Base-by-base conservation (phyloP, 2,329 filamentous ascomycete genomes). In the Nakataea oryzae region DNA sequence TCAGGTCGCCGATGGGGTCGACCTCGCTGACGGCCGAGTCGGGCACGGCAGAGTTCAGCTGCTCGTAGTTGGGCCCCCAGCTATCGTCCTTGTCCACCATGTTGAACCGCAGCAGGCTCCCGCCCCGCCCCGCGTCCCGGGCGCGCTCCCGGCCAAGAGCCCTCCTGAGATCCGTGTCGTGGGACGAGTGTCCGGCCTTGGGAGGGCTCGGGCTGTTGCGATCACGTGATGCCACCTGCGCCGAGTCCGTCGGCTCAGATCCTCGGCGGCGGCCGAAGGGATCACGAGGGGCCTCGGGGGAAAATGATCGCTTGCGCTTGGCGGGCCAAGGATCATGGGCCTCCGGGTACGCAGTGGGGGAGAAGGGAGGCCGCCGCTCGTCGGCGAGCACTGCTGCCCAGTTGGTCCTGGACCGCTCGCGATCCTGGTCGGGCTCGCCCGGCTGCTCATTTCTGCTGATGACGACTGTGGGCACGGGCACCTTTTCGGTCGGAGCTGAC, bases 251-350 rank as follows among this genome's bases (percentile, higher is more conserved):
- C 2, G 32, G 58, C 21, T 59, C 58, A 13, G 58, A 59, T 28
- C 24, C 28, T 59, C 47, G n/a, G 13, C 58, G n/a, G n/a, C 34
- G 58, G 8, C n/a, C 27, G 14, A 41, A 27, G 41, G 28, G 24
- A 7, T 28, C 32, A 32, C 75, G 74, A 61, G 74, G 71, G 8
- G 71, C 72, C 62, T 86, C 86, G 50, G 78, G 72, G 7, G 88
- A 90, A 57, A 79, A 76, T 8, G 89, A 91, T 64, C 89, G 83
- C 73, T 91, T 93, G 69, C 86, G 84, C 74, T 87, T 88, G 67
- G 85, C 80, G 24, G 80, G 74, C 21, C 69, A 70, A 50, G 41
- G 9, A n/a, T 30, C 30, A 47, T 86, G 81, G n/a, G 71, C 69
- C 34, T 81, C 77, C 7, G 77, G 66, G 67, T 79, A 78, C 50